Conservation (phyloP, 805 yeast genomes). For the Ogataea saltuana region DNA sequence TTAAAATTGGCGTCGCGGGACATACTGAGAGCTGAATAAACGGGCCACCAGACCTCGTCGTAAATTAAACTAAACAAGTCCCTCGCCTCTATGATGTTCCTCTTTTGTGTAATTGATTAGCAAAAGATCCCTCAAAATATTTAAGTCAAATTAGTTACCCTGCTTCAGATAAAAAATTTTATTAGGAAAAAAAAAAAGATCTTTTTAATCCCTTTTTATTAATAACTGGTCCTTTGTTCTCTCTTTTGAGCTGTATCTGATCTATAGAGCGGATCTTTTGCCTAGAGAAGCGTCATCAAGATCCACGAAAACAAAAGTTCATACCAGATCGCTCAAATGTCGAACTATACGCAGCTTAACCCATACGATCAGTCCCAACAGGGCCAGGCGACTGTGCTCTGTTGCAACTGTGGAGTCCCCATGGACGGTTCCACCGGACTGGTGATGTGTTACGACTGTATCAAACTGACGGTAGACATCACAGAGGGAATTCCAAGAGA, state of each 20-base stretch:
- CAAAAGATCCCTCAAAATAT: too few species aligned
- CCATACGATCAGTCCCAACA: conserved; percentile 35
- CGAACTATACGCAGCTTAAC: conserved; percentile 47
- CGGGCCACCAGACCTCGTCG: too few species aligned
- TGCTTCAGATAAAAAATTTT: not conserved
- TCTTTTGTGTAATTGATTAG: too few species aligned
- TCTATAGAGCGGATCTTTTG: too few species aligned
- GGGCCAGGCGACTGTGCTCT: conserved; percentile 76
- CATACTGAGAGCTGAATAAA: too few species aligned
- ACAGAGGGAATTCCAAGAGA: conserved; percentile 95
- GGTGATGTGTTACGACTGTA: conserved; percentile 97
- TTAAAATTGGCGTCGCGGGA: too few species aligned
- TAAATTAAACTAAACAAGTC: too few species aligned
- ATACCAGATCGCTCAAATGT: conserved; percentile 33
- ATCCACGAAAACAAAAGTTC: not conserved
- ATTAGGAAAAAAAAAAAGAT: not conserved
- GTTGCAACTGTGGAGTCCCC: conserved; percentile 98
- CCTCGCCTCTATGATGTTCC: too few species aligned
- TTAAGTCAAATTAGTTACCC: conserved; percentile 1
- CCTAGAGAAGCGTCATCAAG: not conserved
- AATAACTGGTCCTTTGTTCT: not conserved
- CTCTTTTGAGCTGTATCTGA: too few species aligned
- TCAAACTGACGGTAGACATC: conserved; percentile 88
- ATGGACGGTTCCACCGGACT: conserved; percentile 93
- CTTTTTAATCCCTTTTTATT: not conserved